phyloP scores from a whole-genome alignment of 2,329 filamentous ascomycete genomes.

The Nannizziopsis arthrosporioides region DNA sequence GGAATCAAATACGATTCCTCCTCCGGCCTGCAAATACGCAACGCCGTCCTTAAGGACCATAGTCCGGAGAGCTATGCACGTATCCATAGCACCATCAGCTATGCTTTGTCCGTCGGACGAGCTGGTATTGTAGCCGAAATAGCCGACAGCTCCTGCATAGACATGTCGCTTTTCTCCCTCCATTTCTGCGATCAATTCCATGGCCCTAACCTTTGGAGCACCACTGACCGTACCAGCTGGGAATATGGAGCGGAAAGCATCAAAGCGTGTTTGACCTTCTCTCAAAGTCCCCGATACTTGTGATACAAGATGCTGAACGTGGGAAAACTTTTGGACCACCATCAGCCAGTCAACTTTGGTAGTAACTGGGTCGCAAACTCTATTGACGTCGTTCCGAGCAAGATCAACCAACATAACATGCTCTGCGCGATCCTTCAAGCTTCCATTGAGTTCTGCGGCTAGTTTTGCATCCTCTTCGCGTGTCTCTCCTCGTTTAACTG shows the following conservation, averaged over 20 bases:
- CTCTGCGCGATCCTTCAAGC: conserved; percentile 82
- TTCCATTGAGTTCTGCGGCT: conserved; percentile 63
- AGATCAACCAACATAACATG: conserved; percentile 98
- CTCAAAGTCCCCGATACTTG: conserved; percentile 89
- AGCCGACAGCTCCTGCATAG: conserved; percentile 91
- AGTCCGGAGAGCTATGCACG: conserved; percentile 68
- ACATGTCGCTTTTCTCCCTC: conserved; percentile 89
- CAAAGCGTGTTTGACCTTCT: conserved; percentile 74
- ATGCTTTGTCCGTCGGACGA: conserved; percentile 49
- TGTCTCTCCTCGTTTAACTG: conserved; percentile 73
- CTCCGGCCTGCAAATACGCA: conserved; percentile 76
- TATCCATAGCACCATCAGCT: conserved; percentile 82
- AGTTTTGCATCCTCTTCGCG: conserved; percentile 69
- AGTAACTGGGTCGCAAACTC: conserved; percentile 79
- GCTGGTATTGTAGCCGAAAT: conserved; percentile 78
- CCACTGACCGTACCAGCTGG: conserved; percentile 92
- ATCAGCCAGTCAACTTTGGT: conserved; percentile 88
- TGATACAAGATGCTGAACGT: conserved; percentile 93
- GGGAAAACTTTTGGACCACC: conserved; percentile 88
- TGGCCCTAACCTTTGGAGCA: conserved; percentile 88
- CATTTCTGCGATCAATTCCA: conserved; percentile 92
- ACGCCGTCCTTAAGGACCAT: conserved; percentile 89
- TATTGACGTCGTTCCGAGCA: conserved; percentile 91
- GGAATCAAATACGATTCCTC: conserved; percentile 89
- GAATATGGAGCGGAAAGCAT: conserved; percentile 93